Evolutionary conservation across 1,284 basidiomycete species (phyloP), one percentile per base, ranked within the genome.

Genomic region (Puccinia triticina): DNA sequence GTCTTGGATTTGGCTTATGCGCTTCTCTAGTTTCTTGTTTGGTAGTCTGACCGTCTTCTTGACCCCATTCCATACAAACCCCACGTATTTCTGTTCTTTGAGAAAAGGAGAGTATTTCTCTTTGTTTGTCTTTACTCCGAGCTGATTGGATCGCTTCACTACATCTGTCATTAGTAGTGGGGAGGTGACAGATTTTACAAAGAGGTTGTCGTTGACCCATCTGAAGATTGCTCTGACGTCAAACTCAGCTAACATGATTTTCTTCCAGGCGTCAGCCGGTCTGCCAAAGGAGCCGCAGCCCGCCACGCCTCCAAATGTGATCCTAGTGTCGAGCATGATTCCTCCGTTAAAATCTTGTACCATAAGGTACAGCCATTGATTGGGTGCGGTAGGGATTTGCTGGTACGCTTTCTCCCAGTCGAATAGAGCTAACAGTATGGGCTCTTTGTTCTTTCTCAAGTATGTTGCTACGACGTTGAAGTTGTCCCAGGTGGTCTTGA

Each of bases 281-380:
- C 40, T 48, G 18, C 72, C 72, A 74, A 74, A 74, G 7, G 72
- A 29, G 7, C 72, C 72, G 50, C 72, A 74, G 29, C 72, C 72
- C 7, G 72, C 72, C 43, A 46, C 43, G 8, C 43, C 43, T 46
- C 43, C 43, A 46, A 46, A 46, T 14, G 43, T 46, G 43, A 11
- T 50, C 14, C 12, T 18, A 16, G 72, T 34, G 67, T 71, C n/a
- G n/a, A n/a, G n/a, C n/a, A n/a, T n/a, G n/a, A n/a, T n/a, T n/a
- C n/a, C n/a, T n/a, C n/a, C n/a, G n/a, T n/a, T n/a, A n/a, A n/a
- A n/a, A n/a, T n/a, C n/a, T n/a, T n/a, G n/a, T n/a, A n/a, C n/a
- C n/a, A n/a, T n/a, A n/a, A n/a, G n/a, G n/a, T n/a, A n/a, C n/a
- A n/a, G n/a, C n/a, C n/a, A n/a, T n/a, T n/a, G n/a, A n/a, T n/a